A percentile compares a stretch with the other conserved stretches of the same genome.
Conservation (phyloP, 1,284 basidiomycete genomes). For the Ceratobasidium sp. region DNA sequence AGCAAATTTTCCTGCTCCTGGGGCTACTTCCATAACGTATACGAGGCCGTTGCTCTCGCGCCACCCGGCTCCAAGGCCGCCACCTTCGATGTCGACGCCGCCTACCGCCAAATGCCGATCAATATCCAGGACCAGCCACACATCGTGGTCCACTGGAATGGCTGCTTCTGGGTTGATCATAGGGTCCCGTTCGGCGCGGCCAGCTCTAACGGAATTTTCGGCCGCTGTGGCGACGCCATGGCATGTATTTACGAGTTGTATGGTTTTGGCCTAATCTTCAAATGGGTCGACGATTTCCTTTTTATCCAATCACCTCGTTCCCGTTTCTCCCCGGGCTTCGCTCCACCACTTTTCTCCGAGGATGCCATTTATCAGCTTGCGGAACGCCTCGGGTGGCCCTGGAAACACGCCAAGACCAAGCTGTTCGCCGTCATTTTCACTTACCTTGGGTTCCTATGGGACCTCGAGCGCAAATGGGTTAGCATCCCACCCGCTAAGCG, state of each 20-base stretch:
- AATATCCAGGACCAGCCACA: constrained; percentile 56
- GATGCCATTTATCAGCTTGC: constrained; percentile 54
- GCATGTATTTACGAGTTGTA: constrained; percentile 54
- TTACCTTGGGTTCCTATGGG: constrained; percentile 61
- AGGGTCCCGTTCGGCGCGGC: constrained; percentile 57
- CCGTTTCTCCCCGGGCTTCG: constrained; percentile 48
- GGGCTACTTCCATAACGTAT: constrained; percentile 53
- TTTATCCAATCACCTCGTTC: constrained; percentile 52
- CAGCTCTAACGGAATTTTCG: constrained; percentile 60
- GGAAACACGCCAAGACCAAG: constrained; percentile 55
- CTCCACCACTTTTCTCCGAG: constrained; percentile 1
- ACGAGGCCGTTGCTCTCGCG: not conserved
- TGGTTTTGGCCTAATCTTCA: constrained; percentile 54
- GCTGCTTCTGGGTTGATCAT: constrained; percentile 56
- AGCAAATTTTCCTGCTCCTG: constrained; percentile 58
- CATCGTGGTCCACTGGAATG: constrained; percentile 56
- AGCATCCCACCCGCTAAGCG: constrained; percentile 32
- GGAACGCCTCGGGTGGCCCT: constrained; percentile 55
- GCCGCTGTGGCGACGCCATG: constrained; percentile 59
- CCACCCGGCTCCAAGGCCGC: constrained; percentile 55
- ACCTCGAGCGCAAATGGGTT: constrained; percentile 45
- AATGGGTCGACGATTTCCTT: constrained; percentile 64
- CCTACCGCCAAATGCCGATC: constrained; percentile 59
- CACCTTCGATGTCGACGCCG: constrained; percentile 59
- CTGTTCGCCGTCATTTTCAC: constrained; percentile 52